Evolutionary conservation across 2,329 filamentous ascomycete genomes (phyloP).

Genomic region (Byssothecium circinans): DNA sequence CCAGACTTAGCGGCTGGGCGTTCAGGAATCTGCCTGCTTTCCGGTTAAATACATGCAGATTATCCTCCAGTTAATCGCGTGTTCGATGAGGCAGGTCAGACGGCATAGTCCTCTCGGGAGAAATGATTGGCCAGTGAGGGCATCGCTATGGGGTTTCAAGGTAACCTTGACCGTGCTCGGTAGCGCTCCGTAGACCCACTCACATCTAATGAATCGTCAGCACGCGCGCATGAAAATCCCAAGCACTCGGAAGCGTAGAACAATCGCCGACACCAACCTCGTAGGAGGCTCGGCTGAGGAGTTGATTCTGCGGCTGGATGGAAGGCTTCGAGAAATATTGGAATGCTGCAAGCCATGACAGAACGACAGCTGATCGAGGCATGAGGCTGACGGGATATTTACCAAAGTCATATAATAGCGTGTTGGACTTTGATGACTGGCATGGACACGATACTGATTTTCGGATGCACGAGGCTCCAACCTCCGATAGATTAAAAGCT

Average conservation of each 20-base stretch:
- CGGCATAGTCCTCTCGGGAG: neutral
- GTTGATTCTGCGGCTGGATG: constrained; percentile 1
- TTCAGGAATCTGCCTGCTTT: constrained; percentile 3
- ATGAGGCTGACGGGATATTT: neutral
- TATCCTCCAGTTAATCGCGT: constrained; percentile 12
- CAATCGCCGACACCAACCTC: neutral
- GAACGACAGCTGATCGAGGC: neutral
- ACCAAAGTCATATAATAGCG: neutral
- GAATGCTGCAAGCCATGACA: constrained; percentile 1
- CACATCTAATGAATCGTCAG: neutral
- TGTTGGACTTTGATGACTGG: constrained; percentile 7
- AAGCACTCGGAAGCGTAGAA: neutral
- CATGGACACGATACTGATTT: neutral
- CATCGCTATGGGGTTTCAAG: neutral
- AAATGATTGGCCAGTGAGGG: neutral
- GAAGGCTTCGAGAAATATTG: constrained; percentile 5
- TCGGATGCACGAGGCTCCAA: neutral
- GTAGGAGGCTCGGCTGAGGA: neutral
- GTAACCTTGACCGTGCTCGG: constrained; percentile 4
- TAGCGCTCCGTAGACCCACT: neutral
- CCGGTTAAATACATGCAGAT: constrained; percentile 12
- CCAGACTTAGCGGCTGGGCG: constrained; percentile 28
- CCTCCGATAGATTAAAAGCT: constrained; percentile 1
- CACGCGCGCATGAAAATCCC: constrained; percentile 3
- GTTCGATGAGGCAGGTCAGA: neutral